Conservation (phyloP, 371 early-diverging fungal genomes). For the Cokeromyces recurvatus region DNA sequence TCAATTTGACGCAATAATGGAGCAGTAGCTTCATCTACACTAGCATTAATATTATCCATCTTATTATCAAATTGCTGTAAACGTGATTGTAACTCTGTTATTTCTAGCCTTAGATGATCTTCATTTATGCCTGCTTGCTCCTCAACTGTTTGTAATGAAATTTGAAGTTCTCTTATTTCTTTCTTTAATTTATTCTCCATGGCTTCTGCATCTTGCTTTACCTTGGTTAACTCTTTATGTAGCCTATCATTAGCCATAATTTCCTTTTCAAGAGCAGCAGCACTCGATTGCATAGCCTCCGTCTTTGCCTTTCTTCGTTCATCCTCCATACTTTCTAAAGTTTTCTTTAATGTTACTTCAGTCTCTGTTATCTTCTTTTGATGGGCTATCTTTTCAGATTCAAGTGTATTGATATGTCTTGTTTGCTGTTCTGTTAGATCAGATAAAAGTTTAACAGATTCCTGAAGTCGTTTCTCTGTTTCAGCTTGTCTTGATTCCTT, state of each 20-base stretch:
- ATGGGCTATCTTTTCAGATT: conserved; percentile 42
- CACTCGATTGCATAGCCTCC: conserved; percentile 42
- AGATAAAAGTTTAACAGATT: conserved; percentile 45
- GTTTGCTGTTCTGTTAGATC: conserved; percentile 61
- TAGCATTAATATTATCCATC: conserved; percentile 52
- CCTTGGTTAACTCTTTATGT: conserved; percentile 47
- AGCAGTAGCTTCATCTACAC: conserved; percentile 52
- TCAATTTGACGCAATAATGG: conserved; percentile 72
- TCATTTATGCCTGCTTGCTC: conserved; percentile 60
- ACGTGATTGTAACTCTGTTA: conserved; percentile 47
- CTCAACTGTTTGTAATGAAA: conserved; percentile 52
- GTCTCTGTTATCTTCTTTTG: conserved; percentile 43
- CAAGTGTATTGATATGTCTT: conserved; percentile 58
- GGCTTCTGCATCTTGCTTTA: conserved; percentile 28
- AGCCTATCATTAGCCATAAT: conserved; percentile 42
- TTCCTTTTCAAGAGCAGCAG: conserved; percentile 56
- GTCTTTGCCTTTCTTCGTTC: conserved; percentile 37
- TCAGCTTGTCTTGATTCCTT: conserved; percentile 46
- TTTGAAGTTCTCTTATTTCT: conserved; percentile 61
- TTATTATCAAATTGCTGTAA: conserved; percentile 58
- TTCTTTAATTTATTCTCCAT: conserved; percentile 38
- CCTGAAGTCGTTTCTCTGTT: conserved; percentile 53
- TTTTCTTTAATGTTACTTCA: conserved; percentile 32
- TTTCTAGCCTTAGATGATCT: conserved; percentile 56
- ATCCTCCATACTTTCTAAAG: conserved; percentile 20